phyloP scores from a whole-genome alignment of 768 basidiomycete species.

The Trametes punicea region DNA sequence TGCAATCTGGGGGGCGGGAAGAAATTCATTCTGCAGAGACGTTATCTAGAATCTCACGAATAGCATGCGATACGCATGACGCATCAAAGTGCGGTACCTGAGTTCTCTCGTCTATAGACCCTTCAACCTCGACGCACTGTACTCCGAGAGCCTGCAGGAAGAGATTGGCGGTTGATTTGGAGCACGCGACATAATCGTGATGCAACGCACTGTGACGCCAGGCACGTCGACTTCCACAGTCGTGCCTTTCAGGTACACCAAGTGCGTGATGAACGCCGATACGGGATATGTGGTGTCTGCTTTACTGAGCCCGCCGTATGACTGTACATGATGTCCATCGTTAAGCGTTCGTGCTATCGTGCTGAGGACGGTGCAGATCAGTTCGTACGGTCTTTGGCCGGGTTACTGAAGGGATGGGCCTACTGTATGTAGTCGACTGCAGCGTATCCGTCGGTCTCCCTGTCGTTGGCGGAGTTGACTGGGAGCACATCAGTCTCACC shows the following conservation, averaged over 20 bases:
- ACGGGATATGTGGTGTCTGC: constrained; percentile 63
- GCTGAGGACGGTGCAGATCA: constrained; percentile 34
- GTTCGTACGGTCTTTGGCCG: background rate
- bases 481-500: background rate
- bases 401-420: constrained; percentile 19
- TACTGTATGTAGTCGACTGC: constrained; percentile 83
- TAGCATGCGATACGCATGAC: constrained; percentile 40
- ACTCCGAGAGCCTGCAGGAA: constrained; percentile 56
- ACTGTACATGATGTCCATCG: constrained; percentile 44
- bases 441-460: constrained; percentile 84
- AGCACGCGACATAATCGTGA: background rate
- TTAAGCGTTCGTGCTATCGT: constrained; percentile 72
- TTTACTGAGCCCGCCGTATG: constrained; percentile 55
- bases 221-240: constrained; percentile 58
- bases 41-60: constrained; percentile 33
- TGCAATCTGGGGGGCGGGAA: too few species aligned
- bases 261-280: constrained; percentile 81
- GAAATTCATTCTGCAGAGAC: constrained; percentile 8
- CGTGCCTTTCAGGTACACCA: constrained; percentile 71
- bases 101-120: constrained; percentile 22
- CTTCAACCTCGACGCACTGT: constrained; percentile 51
- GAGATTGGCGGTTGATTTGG: background rate
- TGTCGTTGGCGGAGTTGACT: constrained; percentile 89
- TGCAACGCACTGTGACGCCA: constrained; percentile 54
- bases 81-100: constrained; percentile 43